Evolutionary conservation across 805 yeast species (phyloP).

Genomic region (Ogataea trehaloabstinens): DNA sequence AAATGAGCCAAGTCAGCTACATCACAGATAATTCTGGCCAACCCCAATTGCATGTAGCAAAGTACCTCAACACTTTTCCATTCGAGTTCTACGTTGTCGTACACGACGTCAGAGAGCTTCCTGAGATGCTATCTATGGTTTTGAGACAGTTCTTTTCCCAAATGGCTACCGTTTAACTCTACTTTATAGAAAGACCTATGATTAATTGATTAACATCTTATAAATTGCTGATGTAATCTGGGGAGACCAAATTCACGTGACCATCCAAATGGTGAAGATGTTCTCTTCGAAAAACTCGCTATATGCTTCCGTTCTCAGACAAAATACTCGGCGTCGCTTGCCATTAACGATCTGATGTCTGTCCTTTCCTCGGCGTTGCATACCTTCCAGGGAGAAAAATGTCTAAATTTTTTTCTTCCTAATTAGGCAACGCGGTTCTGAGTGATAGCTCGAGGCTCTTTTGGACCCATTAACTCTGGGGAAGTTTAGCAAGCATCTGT

Average conservation of each 20-base stretch:
- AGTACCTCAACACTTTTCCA: conserved; percentile 91
- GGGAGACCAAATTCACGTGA: no score
- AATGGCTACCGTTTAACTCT: conserved; percentile 37
- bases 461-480: neutral
- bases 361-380: no score
- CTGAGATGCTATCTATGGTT: conserved; percentile 85
- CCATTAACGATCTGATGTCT: no score
- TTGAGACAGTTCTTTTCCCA: conserved; percentile 90
- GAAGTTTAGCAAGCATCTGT: neutral
- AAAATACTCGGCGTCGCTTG: no score
- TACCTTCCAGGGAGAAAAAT: no score
- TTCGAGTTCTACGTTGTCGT: conserved; percentile 96
- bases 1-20: conserved; percentile 90
- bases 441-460: conserved; percentile 1
- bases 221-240: no score
- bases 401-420: no score
- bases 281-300: no score
- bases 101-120: conserved; percentile 81
- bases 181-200: no score
- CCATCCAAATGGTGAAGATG: no score
- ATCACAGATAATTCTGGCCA: conserved; percentile 68
- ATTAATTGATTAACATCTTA: no score
- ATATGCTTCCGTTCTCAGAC: no score
- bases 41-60: conserved; percentile 70
- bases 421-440: conserved; percentile 17